Evolutionary conservation across 75 land plant species (phyloP), one percentile per base, ranked within the genome.

Genomic region (Pinus albicaulis): DNA sequence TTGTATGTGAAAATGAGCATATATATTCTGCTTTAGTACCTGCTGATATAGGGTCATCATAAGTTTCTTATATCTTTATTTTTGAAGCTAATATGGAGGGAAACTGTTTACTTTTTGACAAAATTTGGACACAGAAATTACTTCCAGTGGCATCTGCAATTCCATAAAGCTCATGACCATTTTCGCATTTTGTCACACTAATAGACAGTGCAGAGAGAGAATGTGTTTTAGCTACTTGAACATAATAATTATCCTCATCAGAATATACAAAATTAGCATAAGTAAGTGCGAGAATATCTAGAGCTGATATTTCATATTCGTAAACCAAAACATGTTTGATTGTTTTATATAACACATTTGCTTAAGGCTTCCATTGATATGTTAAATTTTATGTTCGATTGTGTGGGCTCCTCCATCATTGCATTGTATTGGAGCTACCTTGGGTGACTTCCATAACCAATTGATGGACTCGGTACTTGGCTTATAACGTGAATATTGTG

Each of bases 261-360:
- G 87, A 79, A 72, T 93, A 94, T 64, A 93, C 90, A 28, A 85
- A 78, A 59, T 83, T 83, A 23, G 78, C 86, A 77, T 97, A 97
- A 55, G 80, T 76, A 70, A 83, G 80, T 71, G 92, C 95, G 68
- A 97, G 74, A 13, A 92, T 82, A 65, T 89, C 92, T 60, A 92
- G 92, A 28, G 91, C 87, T 71, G 92, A 84, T 65, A 66, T 19
- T 62, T 62, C 5, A 62, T 36, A 36, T 36, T 36, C 38, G 3
- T 36, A 3, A 36, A 36, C 3, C 1, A 36, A 36, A n/a, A n/a
- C n/a, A n/a, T n/a, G n/a, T n/a, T n/a, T n/a, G n/a, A n/a, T n/a
- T n/a, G n/a, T n/a, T n/a, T n/a, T n/a, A n/a, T n/a, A n/a, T n/a
- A n/a, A n/a, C n/a, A n/a, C n/a, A n/a, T n/a, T n/a, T n/a, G n/a